Conservation (phyloP, 2,329 filamentous ascomycete genomes). For the Xylaria sp. region DNA sequence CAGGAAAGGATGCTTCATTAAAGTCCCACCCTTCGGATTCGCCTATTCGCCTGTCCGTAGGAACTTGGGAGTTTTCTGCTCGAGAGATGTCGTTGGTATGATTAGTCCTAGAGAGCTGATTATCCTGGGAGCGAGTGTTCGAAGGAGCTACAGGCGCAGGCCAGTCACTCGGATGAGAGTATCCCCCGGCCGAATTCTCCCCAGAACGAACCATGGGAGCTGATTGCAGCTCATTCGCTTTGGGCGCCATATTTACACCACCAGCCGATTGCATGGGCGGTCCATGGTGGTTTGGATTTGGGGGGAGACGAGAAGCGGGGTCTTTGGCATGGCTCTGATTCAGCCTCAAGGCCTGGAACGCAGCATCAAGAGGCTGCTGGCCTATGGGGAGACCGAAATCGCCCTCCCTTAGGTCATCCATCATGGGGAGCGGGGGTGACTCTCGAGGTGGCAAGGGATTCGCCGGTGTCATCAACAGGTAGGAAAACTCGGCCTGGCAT, state of each 20-base stretch:
- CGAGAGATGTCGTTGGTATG: slow-evolving; percentile 55
- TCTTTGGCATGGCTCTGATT: slow-evolving; percentile 69
- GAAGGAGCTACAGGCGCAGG: slow-evolving; percentile 40
- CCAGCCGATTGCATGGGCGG: slow-evolving; percentile 59
- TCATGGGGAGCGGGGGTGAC: slow-evolving; percentile 65
- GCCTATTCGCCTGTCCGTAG: slow-evolving; percentile 58
- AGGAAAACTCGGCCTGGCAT: slow-evolving; percentile 73
- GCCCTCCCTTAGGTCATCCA: slow-evolving; percentile 68
- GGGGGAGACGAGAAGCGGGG: slow-evolving; percentile 62
- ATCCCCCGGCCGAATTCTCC: slow-evolving; percentile 58
- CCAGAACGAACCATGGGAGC: slow-evolving; percentile 64
- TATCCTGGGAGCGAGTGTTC: slow-evolving; percentile 42
- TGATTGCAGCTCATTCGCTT: slow-evolving; percentile 55
- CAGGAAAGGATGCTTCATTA: slow-evolving; percentile 76
- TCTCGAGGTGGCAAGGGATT: slow-evolving; percentile 73
- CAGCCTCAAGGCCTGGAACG: slow-evolving; percentile 50
- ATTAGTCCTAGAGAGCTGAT: slow-evolving; percentile 46
- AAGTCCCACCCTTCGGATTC: slow-evolving; percentile 92
- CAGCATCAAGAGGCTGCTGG: slow-evolving; percentile 54
- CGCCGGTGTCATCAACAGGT: slow-evolving; percentile 73
- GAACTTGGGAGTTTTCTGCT: slow-evolving; percentile 54
- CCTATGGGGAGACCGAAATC: slow-evolving; percentile 59
- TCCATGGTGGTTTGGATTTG: slow-evolving; percentile 65
- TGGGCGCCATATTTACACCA: slow-evolving; percentile 46
- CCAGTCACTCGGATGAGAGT: slow-evolving; percentile 47